A percentile compares a stretch with the other conserved stretches of the same genome.
phyloP scores from a whole-genome alignment of 495 filamentous ascomycete genomes.

The Lasiosphaeriaceae sp. region DNA sequence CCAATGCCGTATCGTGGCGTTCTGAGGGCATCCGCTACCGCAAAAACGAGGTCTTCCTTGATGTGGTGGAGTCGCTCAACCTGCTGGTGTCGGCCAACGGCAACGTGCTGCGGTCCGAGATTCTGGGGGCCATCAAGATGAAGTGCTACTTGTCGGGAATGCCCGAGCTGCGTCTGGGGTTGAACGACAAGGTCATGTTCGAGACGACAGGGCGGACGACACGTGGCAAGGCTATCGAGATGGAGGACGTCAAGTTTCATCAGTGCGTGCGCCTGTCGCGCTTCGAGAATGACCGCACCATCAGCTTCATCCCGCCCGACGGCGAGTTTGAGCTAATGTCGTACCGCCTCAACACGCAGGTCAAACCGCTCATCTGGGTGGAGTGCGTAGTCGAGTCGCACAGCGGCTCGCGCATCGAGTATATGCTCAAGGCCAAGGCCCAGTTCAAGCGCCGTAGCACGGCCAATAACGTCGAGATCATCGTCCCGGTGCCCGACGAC shows the following conservation, averaged over 20 bases:
- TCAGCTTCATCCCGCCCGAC: conserved; percentile 98
- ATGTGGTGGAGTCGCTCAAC: conserved; percentile 96
- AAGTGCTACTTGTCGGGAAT: conserved; percentile 99
- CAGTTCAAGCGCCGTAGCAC: conserved; percentile 98
- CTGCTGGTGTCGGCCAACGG: conserved; percentile 91
- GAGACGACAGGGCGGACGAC: conserved; percentile 95
- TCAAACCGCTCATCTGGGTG: conserved; percentile 98
- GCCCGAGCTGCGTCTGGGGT: conserved; percentile 89
- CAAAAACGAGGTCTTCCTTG: conserved; percentile 99
- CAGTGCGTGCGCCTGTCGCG: conserved; percentile 93
- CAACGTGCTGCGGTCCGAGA: conserved; percentile 95
- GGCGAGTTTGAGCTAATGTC: conserved; percentile 99
- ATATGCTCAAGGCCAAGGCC: conserved; percentile 96
- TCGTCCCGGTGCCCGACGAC: conserved; percentile 95
- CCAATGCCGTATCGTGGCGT: conserved; percentile 96
- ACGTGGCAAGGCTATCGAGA: conserved; percentile 95
- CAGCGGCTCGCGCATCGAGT: conserved; percentile 91
- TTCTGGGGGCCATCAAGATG: conserved; percentile 97
- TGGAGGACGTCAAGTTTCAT: conserved; percentile 99
- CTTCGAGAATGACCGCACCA: conserved; percentile 98
- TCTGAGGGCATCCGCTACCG: conserved; percentile 97
- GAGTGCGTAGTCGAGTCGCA: conserved; percentile 96
- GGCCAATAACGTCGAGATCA: conserved; percentile 98
- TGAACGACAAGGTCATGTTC: conserved; percentile 99
- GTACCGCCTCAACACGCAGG: conserved; percentile 97